phyloP scores from a whole-genome alignment of 805 yeast species.

The Candida berthetii region DNA sequence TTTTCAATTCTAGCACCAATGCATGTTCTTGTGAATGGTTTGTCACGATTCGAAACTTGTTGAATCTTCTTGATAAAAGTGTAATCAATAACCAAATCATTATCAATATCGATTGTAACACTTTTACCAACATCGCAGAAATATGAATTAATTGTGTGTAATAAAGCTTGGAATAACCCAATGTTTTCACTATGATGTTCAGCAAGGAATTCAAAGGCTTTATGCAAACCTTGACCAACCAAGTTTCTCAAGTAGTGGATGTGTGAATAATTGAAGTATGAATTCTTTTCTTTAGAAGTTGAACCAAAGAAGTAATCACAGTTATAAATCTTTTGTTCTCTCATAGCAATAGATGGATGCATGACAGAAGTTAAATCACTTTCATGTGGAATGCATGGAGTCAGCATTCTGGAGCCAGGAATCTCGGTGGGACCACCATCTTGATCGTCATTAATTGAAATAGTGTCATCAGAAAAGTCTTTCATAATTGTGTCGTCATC shows the following conservation, averaged over 20 bases:
- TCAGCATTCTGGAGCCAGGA: slow-evolving; percentile 25
- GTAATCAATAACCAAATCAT: slow-evolving; percentile 46
- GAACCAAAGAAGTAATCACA: slow-evolving; percentile 62
- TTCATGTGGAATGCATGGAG: slow-evolving; percentile 24
- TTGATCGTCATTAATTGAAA: slow-evolving; percentile 25
- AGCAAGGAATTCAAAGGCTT: slow-evolving; percentile 40
- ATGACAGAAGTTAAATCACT: slow-evolving; percentile 34
- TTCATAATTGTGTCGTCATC: slow-evolving; percentile 18
- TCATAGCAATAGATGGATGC: slow-evolving; percentile 48
- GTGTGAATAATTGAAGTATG: slow-evolving; percentile 35
- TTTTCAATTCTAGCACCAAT: slow-evolving; percentile 70
- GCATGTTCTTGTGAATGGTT: slow-evolving; percentile 72
- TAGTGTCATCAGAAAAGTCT: slow-evolving; percentile 35
- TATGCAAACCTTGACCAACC: slow-evolving; percentile 62
- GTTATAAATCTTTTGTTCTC: slow-evolving; percentile 57
- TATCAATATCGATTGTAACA: slow-evolving; percentile 49
- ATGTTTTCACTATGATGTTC: slow-evolving; percentile 56
- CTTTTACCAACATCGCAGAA: slow-evolving; percentile 77
- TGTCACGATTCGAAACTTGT: slow-evolving; percentile 52
- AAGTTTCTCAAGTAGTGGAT: slow-evolving; percentile 56
- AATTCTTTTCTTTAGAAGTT: slow-evolving; percentile 36
- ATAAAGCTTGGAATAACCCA: slow-evolving; percentile 50
- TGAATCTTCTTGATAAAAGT: slow-evolving; percentile 53
- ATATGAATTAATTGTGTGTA: slow-evolving; percentile 69
- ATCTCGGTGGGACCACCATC: slow-evolving; percentile 29